Evolutionary conservation across 2,329 filamentous ascomycete genomes (phyloP).

Genomic region (Pseudogymnoascus sp.): DNA sequence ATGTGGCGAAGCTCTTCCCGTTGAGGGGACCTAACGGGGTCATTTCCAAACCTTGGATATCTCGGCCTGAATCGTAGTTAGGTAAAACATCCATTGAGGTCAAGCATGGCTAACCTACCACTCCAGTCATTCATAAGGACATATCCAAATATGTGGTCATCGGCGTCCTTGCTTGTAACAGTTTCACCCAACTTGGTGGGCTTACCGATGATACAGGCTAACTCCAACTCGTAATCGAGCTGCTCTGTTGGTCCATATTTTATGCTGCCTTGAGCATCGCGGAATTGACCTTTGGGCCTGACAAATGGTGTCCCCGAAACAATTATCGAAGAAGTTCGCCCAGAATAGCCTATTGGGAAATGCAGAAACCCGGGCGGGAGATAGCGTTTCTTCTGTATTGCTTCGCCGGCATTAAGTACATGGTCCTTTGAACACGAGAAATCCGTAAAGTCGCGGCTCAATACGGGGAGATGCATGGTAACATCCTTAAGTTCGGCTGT

Average conservation of each 20-base stretch:
- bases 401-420: slow-evolving; percentile 41
- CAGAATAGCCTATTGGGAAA: slow-evolving; percentile 46
- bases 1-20: slow-evolving; percentile 53
- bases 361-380: slow-evolving; percentile 41
- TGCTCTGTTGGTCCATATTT: slow-evolving; percentile 16
- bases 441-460: slow-evolving; percentile 50
- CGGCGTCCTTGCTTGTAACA: slow-evolving; percentile 39
- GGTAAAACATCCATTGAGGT: background rate
- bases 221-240: slow-evolving; percentile 32
- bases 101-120: slow-evolving; percentile 24
- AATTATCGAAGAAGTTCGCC: slow-evolving; percentile 46
- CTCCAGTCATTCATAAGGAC: slow-evolving; percentile 58
- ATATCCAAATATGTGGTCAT: slow-evolving; percentile 56
- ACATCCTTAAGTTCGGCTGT: slow-evolving; percentile 33
- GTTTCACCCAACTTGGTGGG: slow-evolving; percentile 31
- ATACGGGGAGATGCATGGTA: slow-evolving; percentile 47
- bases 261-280: slow-evolving; percentile 19
- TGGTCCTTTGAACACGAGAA: slow-evolving; percentile 50
- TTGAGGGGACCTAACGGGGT: slow-evolving; percentile 53
- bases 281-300: slow-evolving; percentile 41
- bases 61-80: slow-evolving; percentile 36
- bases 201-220: slow-evolving; percentile 27
- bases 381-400: slow-evolving; percentile 32
- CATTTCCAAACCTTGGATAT: slow-evolving; percentile 57
- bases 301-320: slow-evolving; percentile 41